These are phyloP conservation scores for Paramecium caudatum DNA, from an alignment of 73 alveolate species.

Conservation along the genomic window DNA sequence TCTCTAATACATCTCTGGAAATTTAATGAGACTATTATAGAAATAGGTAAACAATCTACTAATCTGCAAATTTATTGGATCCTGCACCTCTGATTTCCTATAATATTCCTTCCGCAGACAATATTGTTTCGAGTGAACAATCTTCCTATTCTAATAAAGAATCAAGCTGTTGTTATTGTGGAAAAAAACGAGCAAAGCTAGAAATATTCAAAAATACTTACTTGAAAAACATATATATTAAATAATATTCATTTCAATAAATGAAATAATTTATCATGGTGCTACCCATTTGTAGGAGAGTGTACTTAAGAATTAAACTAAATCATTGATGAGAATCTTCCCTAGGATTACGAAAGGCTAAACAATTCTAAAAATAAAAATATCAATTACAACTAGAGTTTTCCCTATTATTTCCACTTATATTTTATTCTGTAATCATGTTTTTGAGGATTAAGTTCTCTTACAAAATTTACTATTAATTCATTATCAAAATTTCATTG, in stretches of 20 bases:
- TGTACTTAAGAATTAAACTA: conserved; percentile 3
- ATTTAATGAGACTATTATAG: background rate
- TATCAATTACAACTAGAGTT: conserved; percentile 34
- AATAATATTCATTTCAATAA: conserved; percentile 27
- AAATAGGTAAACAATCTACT: background rate
- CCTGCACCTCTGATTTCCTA: conserved; percentile 65
- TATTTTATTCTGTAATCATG: background rate
- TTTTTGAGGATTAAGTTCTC: background rate
- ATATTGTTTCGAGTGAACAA: conserved; percentile 33
- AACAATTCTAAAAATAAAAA: conserved; percentile 1
- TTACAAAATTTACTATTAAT: conserved; percentile 9
- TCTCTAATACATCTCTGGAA: conserved; percentile 50
- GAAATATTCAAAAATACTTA: background rate
- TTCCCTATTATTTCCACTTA: background rate
- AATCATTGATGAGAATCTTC: conserved; percentile 23
- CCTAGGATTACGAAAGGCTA: conserved; percentile 30
- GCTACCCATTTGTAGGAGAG: conserved; percentile 23
- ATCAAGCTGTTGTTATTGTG: conserved; percentile 43
- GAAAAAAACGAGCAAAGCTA: conserved; percentile 64
- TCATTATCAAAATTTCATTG: conserved; percentile 12
- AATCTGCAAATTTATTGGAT: conserved; percentile 63
- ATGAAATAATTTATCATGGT: conserved; percentile 11
- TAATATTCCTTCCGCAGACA: conserved; percentile 24
- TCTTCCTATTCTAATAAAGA: background rate
- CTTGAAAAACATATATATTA: conserved; percentile 52